phyloP scores from a whole-genome alignment of 2,329 filamentous ascomycete genomes.

The Aspergillus sp. region DNA sequence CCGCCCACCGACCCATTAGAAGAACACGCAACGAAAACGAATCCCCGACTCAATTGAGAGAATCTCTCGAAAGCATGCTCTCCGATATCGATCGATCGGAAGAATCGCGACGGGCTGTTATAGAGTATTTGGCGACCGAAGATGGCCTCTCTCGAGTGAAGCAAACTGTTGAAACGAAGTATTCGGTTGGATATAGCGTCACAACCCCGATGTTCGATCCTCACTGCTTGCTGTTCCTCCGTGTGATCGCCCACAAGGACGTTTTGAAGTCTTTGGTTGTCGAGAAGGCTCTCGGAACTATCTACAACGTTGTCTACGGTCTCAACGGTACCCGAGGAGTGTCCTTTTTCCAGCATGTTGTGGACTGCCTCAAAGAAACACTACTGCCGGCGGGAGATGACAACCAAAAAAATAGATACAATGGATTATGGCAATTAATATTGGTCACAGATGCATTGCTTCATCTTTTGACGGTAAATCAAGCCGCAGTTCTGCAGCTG shows the following conservation, averaged over 20 bases:
- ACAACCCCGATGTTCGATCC: constrained; percentile 12
- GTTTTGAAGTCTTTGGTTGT: constrained; percentile 5
- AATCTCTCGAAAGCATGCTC: too few species aligned
- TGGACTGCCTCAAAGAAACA: background rate
- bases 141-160: constrained; percentile 9
- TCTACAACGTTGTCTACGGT: constrained; percentile 15
- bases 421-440: background rate
- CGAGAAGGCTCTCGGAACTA: constrained; percentile 13
- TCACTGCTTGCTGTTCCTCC: constrained; percentile 14
- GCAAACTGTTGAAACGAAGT: constrained; percentile 11
- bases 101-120: background rate
- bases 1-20: too few species aligned
- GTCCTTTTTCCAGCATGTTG: constrained; percentile 1
- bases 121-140: constrained; percentile 7
- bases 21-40: too few species aligned
- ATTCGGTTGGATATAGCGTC: constrained; percentile 11
- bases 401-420: background rate
- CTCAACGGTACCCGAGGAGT: constrained; percentile 4
- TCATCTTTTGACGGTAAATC: background rate
- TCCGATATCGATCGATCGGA: background rate
- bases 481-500: constrained; percentile 5
- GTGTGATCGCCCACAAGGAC: constrained; percentile 2
- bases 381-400: background rate
- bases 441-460: constrained; percentile 9
- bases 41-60: too few species aligned